Evolutionary conservation across 2,329 filamentous ascomycete species (phyloP), one percentile per base, ranked within the genome.

Genomic region (Dendrostoma leiphaemia): DNA sequence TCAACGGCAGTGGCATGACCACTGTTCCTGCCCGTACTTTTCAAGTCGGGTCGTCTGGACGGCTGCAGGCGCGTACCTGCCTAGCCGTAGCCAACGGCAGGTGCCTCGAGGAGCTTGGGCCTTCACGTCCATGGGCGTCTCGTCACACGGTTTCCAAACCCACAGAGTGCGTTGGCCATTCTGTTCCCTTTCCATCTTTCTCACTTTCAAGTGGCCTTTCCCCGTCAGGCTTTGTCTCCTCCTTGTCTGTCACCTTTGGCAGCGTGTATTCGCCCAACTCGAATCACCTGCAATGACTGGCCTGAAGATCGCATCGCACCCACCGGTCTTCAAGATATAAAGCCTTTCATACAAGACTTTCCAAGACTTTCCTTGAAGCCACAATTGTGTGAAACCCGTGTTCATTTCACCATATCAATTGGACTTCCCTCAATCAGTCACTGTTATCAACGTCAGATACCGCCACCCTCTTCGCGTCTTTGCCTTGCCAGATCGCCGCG

Each of bases 1-100:
- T 10, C n/a, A 8, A n/a, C 29, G 28, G 40, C 32, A 53, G 50
- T 53, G 5, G 29, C 54, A 56, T 45, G 35, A 35, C 40, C 19
- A 17, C 45, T 21, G 28, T 23, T 29, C 28, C 21, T 31, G 45
- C n/a, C 40, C 35, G 21, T 44, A 15, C 38, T 34, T 53, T 56
- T 45, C 50, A 23, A 23, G 35, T 31, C 12, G 28, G 38, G 19
- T 19, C 24, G 23, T 23, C 10, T 38, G 45, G 31, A 7, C 32
- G 12, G 31, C 54, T 40, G 21, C 31, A 31, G 8, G 28, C 31
- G 45, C 9, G 15, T 35, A 17, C 8, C 13, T 26, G 15, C n/a
- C n/a, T n/a, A n/a, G n/a, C n/a, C n/a, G n/a, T n/a, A n/a, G n/a
- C n/a, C n/a, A n/a, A n/a, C n/a, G n/a, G n/a, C n/a, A n/a, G n/a